These are phyloP conservation scores for Boletus vinaceobasis DNA, from an alignment of 768 basidiomycete genomes.

Conservation along the genomic window DNA sequence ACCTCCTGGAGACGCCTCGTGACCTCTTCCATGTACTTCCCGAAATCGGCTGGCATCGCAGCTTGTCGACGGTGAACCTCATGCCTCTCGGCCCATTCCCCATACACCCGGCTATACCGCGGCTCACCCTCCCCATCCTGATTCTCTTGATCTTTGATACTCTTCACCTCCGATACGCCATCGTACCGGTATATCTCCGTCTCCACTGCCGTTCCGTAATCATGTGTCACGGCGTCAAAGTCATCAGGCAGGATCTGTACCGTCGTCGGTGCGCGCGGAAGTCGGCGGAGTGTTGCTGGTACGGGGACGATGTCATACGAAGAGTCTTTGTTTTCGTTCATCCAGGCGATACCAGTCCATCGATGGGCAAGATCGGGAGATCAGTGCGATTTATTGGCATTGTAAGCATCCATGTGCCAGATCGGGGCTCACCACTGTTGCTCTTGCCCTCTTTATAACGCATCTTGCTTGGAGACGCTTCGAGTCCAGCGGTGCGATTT, in stretches of 20 bases:
- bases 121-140: constrained; percentile 2
- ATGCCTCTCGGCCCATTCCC: constrained; percentile 30
- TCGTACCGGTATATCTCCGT: constrained; percentile 25
- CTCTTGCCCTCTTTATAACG: constrained; percentile 23
- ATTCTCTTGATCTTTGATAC: constrained; percentile 5
- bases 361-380: constrained; percentile 12
- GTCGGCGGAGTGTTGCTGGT: constrained; percentile 17
- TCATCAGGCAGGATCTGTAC: constrained; percentile 31
- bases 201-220: constrained; percentile 24
- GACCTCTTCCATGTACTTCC: constrained; percentile 28
- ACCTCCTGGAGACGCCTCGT: constrained; percentile 36
- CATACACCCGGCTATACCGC: constrained; percentile 30
- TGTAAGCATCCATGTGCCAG: background rate
- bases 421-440: constrained; percentile 27
- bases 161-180: constrained; percentile 25
- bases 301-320: constrained; percentile 31
- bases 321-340: constrained; percentile 23
- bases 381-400: constrained; percentile 5
- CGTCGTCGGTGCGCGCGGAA: constrained; percentile 30
- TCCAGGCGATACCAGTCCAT: background rate
- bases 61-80: constrained; percentile 27
- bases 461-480: constrained; percentile 11
- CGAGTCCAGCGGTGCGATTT: background rate
- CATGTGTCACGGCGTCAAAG: constrained; percentile 30
- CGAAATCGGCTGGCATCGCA: constrained; percentile 24